Evolutionary conservation across 2,329 filamentous ascomycete genomes (phyloP), one percentile per base, ranked within the genome.

Genomic region (Fusarium sterilihyphosum): DNA sequence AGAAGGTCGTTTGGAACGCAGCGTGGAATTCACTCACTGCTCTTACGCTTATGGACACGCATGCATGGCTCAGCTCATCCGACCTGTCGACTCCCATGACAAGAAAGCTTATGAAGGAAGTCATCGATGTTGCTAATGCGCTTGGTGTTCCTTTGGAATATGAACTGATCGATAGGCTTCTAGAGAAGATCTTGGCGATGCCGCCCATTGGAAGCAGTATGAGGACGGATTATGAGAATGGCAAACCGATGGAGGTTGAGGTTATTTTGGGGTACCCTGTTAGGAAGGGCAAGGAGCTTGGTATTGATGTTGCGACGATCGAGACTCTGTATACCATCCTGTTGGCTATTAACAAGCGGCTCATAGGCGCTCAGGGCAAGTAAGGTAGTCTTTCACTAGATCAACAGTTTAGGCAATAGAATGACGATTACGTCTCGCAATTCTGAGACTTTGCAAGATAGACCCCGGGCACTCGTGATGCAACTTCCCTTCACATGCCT

Each of bases 181-280:
- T 86, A 16, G 86, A 82, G 76, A 83, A 85, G 81, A 82, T 89
- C 83, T 70, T 86, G 73, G 56, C 83, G 47, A 79, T 88, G 77
- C 84, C 84, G 53, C 81, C 85, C 1, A 83, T 84, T 37, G 78
- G 81, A 20, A 85, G 83, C 57, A 87, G 86, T 70, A 92, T 92
- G 90, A 84, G 88, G 50, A 81, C 86, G 22, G 90, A 92, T 78
- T 90, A 86, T 80, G 86, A 89, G 73, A 83, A 85, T 24, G 88
- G 88, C 1, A 86, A 86, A 72, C 84, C 83, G 14, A 88, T 92
- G 88, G 90, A 92, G 77, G 81, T 92, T 60, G 90, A 92, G 59
- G 88, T 90, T 9, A 91, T 92, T 59, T 77, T 92, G 18, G 90
- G 90, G 1, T 90, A 91, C 76, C 88, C 89, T 6, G 86, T 91